These are phyloP conservation scores for Coemansia sp. DNA, from an alignment of 192 early-diverging fungal genomes.

Conservation along the genomic window DNA sequence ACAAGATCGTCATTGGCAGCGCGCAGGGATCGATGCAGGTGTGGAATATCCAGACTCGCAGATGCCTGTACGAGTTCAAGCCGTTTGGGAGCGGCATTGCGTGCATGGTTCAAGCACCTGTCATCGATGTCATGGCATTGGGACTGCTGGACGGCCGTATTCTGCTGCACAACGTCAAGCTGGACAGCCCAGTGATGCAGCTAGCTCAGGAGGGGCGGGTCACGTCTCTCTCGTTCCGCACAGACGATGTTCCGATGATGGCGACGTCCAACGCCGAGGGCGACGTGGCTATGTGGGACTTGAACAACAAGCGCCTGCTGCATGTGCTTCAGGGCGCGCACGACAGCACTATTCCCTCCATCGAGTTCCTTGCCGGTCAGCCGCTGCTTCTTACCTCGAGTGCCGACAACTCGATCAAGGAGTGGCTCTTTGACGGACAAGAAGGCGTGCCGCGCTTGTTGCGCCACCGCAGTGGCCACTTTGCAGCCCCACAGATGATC, in stretches of 20 bases:
- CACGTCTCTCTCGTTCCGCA: slow-evolving; percentile 90
- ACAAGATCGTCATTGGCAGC: slow-evolving; percentile 92
- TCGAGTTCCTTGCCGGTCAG: slow-evolving; percentile 84
- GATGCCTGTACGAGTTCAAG: slow-evolving; percentile 81
- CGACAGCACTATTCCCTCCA: slow-evolving; percentile 71
- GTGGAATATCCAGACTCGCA: slow-evolving; percentile 87
- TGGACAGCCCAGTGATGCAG: slow-evolving; percentile 75
- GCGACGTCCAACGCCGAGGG: slow-evolving; percentile 87
- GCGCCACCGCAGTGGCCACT: slow-evolving; percentile 86
- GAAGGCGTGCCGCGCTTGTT: slow-evolving; percentile 82
- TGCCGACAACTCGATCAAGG: slow-evolving; percentile 91
- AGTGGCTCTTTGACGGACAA: slow-evolving; percentile 93
- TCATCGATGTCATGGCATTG: slow-evolving; percentile 91
- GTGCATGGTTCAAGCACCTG: slow-evolving; percentile 83
- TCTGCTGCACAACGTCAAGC: slow-evolving; percentile 82
- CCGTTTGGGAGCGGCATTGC: slow-evolving; percentile 76
- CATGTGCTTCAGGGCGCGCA: slow-evolving; percentile 90
- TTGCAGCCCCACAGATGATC: slow-evolving; percentile 80
- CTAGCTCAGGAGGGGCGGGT: slow-evolving; percentile 88
- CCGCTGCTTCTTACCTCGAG: slow-evolving; percentile 86
- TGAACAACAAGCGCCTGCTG: slow-evolving; percentile 72
- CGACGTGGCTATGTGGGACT: slow-evolving; percentile 92
- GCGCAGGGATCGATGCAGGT: slow-evolving; percentile 88
- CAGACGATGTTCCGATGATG: slow-evolving; percentile 87
- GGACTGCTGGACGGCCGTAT: slow-evolving; percentile 90